Conservation (phyloP, 2,329 filamentous ascomycete species). For the Zasmidium cellare region DNA sequence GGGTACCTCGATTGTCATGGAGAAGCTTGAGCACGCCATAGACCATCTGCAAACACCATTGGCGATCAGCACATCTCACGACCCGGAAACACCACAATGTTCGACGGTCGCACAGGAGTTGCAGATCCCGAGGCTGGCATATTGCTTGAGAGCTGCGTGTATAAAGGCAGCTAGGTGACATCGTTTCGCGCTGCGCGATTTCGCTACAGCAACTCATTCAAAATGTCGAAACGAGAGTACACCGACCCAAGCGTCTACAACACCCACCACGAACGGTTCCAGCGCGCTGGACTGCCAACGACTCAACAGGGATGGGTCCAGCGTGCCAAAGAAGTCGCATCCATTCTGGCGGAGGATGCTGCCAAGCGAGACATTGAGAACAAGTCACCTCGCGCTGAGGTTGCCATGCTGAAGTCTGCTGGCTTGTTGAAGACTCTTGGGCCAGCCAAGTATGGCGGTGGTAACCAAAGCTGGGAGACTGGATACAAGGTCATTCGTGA, state of each 20-base stretch:
- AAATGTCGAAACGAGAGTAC: conserved; percentile 22
- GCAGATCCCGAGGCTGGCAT: not conserved
- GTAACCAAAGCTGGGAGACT: conserved; percentile 55
- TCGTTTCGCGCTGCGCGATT: not conserved
- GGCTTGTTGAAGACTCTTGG: conserved; percentile 54
- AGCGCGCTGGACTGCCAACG: conserved; percentile 36
- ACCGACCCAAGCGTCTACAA: conserved; percentile 30
- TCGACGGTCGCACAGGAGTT: not conserved
- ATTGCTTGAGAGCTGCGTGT: not conserved
- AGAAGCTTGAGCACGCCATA: conserved; percentile 5
- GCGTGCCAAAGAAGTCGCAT: conserved; percentile 51
- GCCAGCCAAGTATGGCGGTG: conserved; percentile 53
- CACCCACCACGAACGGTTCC: conserved; percentile 25
- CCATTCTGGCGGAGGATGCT: conserved; percentile 52
- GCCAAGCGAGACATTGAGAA: conserved; percentile 52
- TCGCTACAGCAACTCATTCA: not conserved
- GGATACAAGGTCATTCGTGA: conserved; percentile 62
- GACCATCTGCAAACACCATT: conserved; percentile 1
- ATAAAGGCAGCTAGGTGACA: not conserved
- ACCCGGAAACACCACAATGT: not conserved
- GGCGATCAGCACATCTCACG: not conserved
- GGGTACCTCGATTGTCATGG: conserved; percentile 1
- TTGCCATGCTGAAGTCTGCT: conserved; percentile 53
- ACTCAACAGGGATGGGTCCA: conserved; percentile 48
- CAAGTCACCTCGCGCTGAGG: conserved; percentile 53